Evolutionary conservation across 2,329 filamentous ascomycete species (phyloP).

Genomic region (Xylaria sp.): DNA sequence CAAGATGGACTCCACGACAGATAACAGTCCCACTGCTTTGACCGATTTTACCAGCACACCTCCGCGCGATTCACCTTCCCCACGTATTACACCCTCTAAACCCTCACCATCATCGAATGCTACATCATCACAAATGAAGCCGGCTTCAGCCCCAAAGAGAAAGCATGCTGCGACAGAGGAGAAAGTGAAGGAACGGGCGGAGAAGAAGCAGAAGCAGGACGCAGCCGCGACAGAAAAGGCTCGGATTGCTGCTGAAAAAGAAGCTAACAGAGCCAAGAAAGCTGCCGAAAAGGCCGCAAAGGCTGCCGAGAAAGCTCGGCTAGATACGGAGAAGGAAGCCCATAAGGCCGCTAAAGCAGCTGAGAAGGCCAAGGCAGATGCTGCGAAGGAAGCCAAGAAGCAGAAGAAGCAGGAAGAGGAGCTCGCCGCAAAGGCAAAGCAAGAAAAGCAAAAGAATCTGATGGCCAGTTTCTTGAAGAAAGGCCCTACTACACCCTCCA

Average conservation of each 20-base stretch:
- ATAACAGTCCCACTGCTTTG: constrained; percentile 44
- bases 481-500: constrained; percentile 35
- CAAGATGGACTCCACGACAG: constrained; percentile 35
- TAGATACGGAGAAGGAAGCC: constrained; percentile 51
- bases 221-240: constrained; percentile 46
- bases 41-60: constrained; percentile 52
- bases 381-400: constrained; percentile 49
- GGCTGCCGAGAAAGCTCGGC: constrained; percentile 44
- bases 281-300: constrained; percentile 18
- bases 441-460: constrained; percentile 47
- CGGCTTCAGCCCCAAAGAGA: constrained; percentile 40
- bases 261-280: constrained; percentile 11
- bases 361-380: constrained; percentile 50
- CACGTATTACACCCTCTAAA: constrained; percentile 40
- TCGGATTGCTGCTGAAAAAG: constrained; percentile 30
- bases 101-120: constrained; percentile 32
- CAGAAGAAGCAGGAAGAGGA: constrained; percentile 47
- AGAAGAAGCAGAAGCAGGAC: constrained; percentile 57
- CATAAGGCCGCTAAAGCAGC: constrained; percentile 24
- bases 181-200: constrained; percentile 49
- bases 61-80: constrained; percentile 45
- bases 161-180: constrained; percentile 48
- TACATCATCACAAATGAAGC: constrained; percentile 27
- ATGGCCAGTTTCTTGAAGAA: constrained; percentile 36
- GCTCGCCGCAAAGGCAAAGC: constrained; percentile 48